phyloP scores from a whole-genome alignment of 2,329 filamentous ascomycete genomes.

The Lecanosticta acicola region DNA sequence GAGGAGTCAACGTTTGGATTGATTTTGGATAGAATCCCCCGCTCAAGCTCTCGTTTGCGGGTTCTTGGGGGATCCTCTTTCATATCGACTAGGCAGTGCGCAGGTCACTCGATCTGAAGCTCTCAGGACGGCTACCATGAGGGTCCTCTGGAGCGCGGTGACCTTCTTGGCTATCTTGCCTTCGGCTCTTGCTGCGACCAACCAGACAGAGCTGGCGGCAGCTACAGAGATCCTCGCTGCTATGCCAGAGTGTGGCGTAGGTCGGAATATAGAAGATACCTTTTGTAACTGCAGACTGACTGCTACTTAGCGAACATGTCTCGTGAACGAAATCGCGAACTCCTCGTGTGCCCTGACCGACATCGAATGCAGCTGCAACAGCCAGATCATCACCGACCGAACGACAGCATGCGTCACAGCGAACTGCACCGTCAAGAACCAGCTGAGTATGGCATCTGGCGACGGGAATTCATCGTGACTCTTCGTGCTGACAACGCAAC shows the following conservation, averaged over 20 bases:
- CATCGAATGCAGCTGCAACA: conserved; percentile 17
- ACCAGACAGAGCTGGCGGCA: not conserved
- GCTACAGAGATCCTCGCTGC: conserved; percentile 3
- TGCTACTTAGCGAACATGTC: conserved; percentile 13
- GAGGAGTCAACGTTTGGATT: no score
- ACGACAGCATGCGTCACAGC: conserved; percentile 6
- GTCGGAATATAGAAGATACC: not conserved
- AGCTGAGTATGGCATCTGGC: conserved; percentile 7
- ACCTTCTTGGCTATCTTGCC: not conserved
- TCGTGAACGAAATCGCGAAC: conserved; percentile 13
- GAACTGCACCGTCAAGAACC: conserved; percentile 11
- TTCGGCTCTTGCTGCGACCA: not conserved
- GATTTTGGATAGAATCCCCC: no score
- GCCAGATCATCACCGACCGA: conserved; percentile 6
- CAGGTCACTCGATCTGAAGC: no score
- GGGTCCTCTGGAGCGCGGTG: conserved; percentile 2
- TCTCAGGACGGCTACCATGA: no score
- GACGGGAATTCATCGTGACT: not conserved
- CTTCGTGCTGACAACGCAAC: not conserved
- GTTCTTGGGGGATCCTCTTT: no score
- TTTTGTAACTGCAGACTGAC: no score
- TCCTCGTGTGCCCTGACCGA: conserved; percentile 18
- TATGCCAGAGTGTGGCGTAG: conserved; percentile 11
- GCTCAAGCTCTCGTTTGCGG: no score
- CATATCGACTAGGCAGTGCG: no score